Evolutionary conservation across 176 grass and related monocot genomes (phyloP), one percentile per base, ranked within the genome.

Genomic region (Cocos nucifera): DNA sequence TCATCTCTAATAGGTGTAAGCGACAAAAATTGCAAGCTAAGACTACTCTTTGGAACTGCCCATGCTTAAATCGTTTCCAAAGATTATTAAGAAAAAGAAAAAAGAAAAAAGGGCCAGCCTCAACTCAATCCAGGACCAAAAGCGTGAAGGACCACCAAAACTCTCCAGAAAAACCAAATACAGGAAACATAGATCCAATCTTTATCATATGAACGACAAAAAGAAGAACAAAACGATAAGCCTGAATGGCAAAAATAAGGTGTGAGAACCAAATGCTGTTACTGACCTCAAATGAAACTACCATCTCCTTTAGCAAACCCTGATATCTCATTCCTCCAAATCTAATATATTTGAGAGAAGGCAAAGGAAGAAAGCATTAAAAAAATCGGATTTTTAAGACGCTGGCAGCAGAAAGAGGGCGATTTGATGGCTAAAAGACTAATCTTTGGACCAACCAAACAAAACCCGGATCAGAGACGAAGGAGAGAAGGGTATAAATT

Each of bases 241-340:
- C 75, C 72, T 80, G 53, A 73, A 59, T 25, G 59, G 22, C 67
- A 1, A 7, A 50, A 52, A 69, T 74, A 54, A 58, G 50, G 30
- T 25, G 61, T 53, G 24, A 22, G 62, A 59, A 15, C 44, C 23
- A 72, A 56, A 66, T 75, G 58, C 78, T 75, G 2, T 44, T 44
- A 44, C 35, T 12, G 52, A 82, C 84, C 84, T 78, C 57, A 19
- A 21, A 63, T 22, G 73, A 72, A 66, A 61, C 35, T 66, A 65
- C 51, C 54, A 14, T 80, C 69, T 32, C 59, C 69, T 52, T 69
- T 8, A 12, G 8, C 35, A 10, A 6, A 0, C 35, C 35, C 2
- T 44, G 35, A 53, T 58, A 57, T 22, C 56, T 57, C 69, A 78
- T 73, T 58, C 50, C 50, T 78, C n/a, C 59, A 32, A 66, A 58